Evolutionary conservation across 352 stramenopile species (phyloP).

Genomic region (Globisporangium nagaii): DNA sequence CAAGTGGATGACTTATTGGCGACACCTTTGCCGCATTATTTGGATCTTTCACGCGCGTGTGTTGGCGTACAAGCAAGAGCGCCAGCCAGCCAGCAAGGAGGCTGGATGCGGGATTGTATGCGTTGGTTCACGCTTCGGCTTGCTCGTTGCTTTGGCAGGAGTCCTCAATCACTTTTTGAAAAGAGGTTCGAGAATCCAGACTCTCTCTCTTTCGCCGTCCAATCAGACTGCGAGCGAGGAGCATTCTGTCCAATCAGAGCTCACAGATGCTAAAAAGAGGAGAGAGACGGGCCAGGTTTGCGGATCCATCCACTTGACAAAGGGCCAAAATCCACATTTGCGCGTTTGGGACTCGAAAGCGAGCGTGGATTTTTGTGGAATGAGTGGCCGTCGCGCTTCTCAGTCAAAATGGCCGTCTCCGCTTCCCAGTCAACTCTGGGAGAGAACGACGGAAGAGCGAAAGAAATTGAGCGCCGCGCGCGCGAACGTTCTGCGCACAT

Average conservation of each 20-base stretch:
- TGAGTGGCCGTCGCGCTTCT: not conserved
- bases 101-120: not conserved
- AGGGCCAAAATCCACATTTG: conserved; percentile 1
- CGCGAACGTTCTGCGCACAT: conserved; percentile 1
- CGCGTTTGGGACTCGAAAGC: not conserved
- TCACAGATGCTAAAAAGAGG: not conserved
- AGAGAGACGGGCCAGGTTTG: not conserved
- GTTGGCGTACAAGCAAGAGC: too few species aligned
- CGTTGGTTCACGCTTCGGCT: not conserved
- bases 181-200: not conserved
- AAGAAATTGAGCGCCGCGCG: not conserved
- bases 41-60: too few species aligned
- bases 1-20: too few species aligned
- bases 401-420: too few species aligned
- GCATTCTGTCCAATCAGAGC: not conserved
- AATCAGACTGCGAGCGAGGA: not conserved
- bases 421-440: too few species aligned
- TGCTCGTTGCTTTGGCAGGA: not conserved
- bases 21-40: too few species aligned
- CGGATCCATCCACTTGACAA: conserved; percentile 1
- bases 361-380: not conserved
- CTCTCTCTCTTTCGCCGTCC: not conserved
- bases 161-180: not conserved
- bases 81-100: too few species aligned
- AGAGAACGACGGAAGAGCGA: not conserved